Conservation (phyloP, 371 early-diverging fungal species). For the Mucor racemosus region DNA sequence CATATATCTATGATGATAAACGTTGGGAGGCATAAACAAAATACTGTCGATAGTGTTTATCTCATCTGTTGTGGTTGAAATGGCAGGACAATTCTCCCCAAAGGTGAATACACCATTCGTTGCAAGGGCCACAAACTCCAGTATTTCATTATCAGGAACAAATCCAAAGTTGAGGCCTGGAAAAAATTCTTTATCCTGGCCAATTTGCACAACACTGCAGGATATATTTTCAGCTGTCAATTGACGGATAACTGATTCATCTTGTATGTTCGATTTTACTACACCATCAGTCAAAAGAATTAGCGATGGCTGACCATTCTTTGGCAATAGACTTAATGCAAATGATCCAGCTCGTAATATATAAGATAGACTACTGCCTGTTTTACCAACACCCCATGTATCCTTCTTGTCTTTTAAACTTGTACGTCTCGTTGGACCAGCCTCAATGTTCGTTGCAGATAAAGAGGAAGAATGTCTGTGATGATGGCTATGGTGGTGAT, state of each 20-base stretch:
- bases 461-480: constrained; percentile 16
- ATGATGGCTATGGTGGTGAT: constrained; percentile 17
- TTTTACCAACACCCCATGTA: constrained; percentile 66
- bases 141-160: constrained; percentile 86
- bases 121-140: constrained; percentile 82
- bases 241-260: constrained; percentile 59
- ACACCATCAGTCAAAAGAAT: constrained; percentile 90
- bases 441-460: not conserved
- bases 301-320: constrained; percentile 70
- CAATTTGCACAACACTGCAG: constrained; percentile 87
- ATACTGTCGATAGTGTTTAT: not conserved
- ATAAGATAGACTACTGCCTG: constrained; percentile 66
- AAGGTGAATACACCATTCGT: constrained; percentile 84
- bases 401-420: constrained; percentile 36
- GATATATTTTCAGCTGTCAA: constrained; percentile 72
- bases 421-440: not conserved
- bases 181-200: constrained; percentile 74
- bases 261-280: constrained; percentile 67
- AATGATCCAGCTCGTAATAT: constrained; percentile 75
- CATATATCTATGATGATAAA: constrained; percentile 29
- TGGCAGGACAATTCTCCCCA: constrained; percentile 64
- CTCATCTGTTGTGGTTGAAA: not conserved
- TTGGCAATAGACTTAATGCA: constrained; percentile 74
- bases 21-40: not conserved
- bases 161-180: constrained; percentile 87